These are phyloP conservation scores for Teratosphaeria zuluensis DNA, from an alignment of 2,329 filamentous ascomycete genomes.

Conservation along the genomic window DNA sequence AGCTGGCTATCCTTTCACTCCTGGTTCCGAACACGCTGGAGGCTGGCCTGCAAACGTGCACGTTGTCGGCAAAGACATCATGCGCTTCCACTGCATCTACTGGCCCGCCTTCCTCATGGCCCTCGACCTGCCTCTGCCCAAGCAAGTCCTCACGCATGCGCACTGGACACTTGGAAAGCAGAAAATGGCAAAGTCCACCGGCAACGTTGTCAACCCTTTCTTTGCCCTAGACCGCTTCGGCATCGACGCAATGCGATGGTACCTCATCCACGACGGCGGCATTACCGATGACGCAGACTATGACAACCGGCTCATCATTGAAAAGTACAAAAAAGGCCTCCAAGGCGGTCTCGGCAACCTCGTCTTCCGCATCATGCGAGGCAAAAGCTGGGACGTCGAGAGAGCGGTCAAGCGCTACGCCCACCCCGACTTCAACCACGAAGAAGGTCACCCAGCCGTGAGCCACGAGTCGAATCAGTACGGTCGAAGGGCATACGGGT, in stretches of 20 bases:
- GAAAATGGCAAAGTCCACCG: slow-evolving; percentile 95
- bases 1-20: slow-evolving; percentile 73
- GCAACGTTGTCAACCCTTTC: slow-evolving; percentile 91
- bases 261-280: slow-evolving; percentile 70
- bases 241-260: slow-evolving; percentile 80
- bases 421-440: slow-evolving; percentile 4
- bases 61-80: slow-evolving; percentile 91
- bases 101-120: slow-evolving; percentile 96
- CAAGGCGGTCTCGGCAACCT: slow-evolving; percentile 74
- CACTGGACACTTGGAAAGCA: slow-evolving; percentile 88
- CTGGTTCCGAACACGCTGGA: slow-evolving; percentile 46
- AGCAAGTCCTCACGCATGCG: slow-evolving; percentile 74
- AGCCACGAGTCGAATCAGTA: slow-evolving; percentile 2
- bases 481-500: slow-evolving; percentile 5
- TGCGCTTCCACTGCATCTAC: slow-evolving; percentile 93
- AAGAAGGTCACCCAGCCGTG: slow-evolving; percentile 4
- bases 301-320: slow-evolving; percentile 65
- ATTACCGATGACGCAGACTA: slow-evolving; percentile 74
- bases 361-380: slow-evolving; percentile 53
- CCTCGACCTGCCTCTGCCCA: slow-evolving; percentile 66
- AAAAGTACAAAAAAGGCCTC: slow-evolving; percentile 69
- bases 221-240: slow-evolving; percentile 84
- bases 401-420: slow-evolving; percentile 22
- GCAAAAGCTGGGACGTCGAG: slow-evolving; percentile 48
- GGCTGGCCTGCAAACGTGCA: slow-evolving; percentile 88